Evolutionary conservation across 495 filamentous ascomycete genomes (phyloP), one percentile per base, ranked within the genome.

Genomic region (Halenospora varia): DNA sequence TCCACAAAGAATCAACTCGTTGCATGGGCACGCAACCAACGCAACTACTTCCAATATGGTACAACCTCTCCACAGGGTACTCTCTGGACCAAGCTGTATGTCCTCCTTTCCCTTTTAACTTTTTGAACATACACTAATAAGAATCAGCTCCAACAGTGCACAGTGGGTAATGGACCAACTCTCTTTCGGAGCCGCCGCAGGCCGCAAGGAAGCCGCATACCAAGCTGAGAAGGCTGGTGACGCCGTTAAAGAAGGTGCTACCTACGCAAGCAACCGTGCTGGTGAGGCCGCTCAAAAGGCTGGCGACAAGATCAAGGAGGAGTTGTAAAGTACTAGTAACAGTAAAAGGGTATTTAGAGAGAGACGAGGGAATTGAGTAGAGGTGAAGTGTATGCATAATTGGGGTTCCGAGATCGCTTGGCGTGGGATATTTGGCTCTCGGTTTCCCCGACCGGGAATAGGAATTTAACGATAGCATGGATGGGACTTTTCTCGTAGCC

Each of bases 31-130:
- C 84, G 88, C 51, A 85, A 84, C 62, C 84, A 90, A 55, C 77
- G 78, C 9, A 87, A 85, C 11, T 91, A 87, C 72, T 91, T 90
- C 79, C 80, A 79, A 68, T 90, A 91, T 65, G 88, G 88, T 51
- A 88, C 87, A 9, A 84, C 77, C 18, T 82, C 71, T 22, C 88
- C 88, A 0, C 72, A 79, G 54, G 80, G 77, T 24, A 88, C 84
- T 3, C 71, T 90, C 48, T 84, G 82, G 56, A 85, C 82, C 65
- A 84, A 83, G 70, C 51, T 90, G 51, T 61, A 48, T 13, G 55
- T n/a, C n/a, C 18, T n/a, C 8, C 42, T n/a, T 9, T 9, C 18
- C 8, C 42, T 4, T 15, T 6, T 9, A 20, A 20, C 18, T 6
- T 17, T 9, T 9, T 17, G 8, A n/a, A 15, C 4, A 15, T n/a